Conservation (phyloP, 495 filamentous ascomycete genomes). For the Talaromyces stipitatus region DNA sequence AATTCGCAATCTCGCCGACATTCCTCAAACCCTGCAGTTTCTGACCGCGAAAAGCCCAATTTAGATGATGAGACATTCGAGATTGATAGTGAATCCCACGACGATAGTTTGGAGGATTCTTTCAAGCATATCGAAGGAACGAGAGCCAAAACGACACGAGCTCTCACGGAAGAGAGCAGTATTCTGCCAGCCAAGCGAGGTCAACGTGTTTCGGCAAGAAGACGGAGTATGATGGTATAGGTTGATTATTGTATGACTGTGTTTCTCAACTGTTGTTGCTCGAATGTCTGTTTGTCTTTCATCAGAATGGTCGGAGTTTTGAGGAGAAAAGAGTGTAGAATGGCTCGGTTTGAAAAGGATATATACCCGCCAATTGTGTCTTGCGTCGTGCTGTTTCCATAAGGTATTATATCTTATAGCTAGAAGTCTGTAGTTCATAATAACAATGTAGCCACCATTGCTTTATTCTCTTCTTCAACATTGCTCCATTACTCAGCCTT, state of each 20-base stretch:
- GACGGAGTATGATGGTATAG: slow-evolving; percentile 48
- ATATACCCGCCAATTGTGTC: not conserved
- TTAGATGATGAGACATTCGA: slow-evolving; percentile 5
- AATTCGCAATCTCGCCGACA: slow-evolving; percentile 27
- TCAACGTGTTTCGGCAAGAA: slow-evolving; percentile 31
- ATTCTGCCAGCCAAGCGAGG: slow-evolving; percentile 16
- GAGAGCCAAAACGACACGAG: slow-evolving; percentile 6
- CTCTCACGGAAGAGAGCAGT: slow-evolving; percentile 10
- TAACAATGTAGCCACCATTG: not conserved
- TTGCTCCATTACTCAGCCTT: not conserved
- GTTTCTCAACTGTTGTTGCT: too few species aligned
- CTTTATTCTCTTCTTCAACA: not conserved
- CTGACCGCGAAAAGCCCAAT: slow-evolving; percentile 11
- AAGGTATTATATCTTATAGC: not conserved
- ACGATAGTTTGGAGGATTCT: slow-evolving; percentile 7
- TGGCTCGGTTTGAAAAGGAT: not conserved
- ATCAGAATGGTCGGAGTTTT: not conserved
- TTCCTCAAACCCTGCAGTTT: slow-evolving; percentile 24
- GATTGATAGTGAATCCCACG: not conserved
- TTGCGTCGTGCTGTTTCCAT: not conserved
- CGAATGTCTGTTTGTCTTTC: slow-evolving; percentile 2
- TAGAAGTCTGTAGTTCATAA: not conserved
- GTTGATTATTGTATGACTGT: not conserved
- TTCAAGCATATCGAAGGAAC: not conserved
- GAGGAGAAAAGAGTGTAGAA: not conserved